phyloP scores from a whole-genome alignment of 257 asterid species.

The Solanum chiquidenum region DNA sequence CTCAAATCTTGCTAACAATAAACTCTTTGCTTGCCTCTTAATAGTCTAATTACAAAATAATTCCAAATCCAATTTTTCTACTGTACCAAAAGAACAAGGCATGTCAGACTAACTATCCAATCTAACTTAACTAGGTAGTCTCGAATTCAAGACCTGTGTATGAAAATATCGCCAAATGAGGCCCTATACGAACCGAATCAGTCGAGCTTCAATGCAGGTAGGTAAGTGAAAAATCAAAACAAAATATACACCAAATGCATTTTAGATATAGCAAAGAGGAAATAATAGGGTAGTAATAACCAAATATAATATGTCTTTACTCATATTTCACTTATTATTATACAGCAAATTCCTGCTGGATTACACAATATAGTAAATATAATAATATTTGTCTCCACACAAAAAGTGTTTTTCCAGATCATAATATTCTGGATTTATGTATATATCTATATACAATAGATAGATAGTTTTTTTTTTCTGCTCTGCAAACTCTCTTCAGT shows the following conservation, averaged over 20 bases:
- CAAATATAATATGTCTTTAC: not conserved
- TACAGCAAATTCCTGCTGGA: not conserved
- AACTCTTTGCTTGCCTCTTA: not conserved
- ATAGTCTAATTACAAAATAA: not conserved
- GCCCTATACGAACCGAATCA: not conserved
- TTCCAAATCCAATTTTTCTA: not conserved
- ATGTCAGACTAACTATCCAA: not conserved
- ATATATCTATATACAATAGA: not conserved
- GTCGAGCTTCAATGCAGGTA: no score
- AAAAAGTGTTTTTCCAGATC: not conserved
- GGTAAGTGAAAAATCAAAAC: not conserved
- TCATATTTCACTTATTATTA: not conserved
- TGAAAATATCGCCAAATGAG: not conserved
- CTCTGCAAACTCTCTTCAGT: not conserved
- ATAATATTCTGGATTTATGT: not conserved
- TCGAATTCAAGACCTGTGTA: no score
- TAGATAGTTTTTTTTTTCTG: not conserved
- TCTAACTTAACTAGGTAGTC: no score
- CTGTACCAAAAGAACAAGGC: not conserved
- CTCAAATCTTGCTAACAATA: not conserved
- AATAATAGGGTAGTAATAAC: not conserved
- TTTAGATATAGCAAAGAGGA: not conserved
- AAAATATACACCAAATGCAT: not conserved
- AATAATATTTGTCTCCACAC: not conserved
- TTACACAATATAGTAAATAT: not conserved